These are phyloP conservation scores for Daedaleopsis sinensis DNA, from an alignment of 768 basidiomycete genomes.

Conservation along the genomic window DNA sequence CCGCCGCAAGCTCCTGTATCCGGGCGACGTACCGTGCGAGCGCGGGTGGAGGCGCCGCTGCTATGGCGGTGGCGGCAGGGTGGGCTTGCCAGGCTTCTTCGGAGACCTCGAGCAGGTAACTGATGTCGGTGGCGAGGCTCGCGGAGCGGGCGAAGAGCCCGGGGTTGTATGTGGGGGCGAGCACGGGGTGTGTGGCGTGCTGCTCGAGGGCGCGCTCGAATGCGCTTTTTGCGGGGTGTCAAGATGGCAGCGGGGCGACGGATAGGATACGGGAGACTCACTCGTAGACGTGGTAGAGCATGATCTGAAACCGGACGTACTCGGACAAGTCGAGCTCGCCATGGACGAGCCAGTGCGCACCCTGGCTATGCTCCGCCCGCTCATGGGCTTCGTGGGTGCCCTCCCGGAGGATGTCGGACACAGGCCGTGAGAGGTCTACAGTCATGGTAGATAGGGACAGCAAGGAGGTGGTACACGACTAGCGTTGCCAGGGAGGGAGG, in stretches of 20 bases:
- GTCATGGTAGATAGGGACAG: not conserved
- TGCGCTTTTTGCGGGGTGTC: constrained; percentile 38
- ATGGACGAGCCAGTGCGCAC: constrained; percentile 57
- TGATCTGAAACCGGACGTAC: constrained; percentile 72
- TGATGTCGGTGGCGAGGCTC: constrained; percentile 67
- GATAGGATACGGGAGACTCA: constrained; percentile 37
- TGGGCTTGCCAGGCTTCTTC: constrained; percentile 60
- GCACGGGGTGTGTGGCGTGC: constrained; percentile 61
- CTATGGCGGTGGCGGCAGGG: constrained; percentile 51
- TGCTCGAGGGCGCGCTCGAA: constrained; percentile 60
- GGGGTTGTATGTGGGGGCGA: constrained; percentile 75
- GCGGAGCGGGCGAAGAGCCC: constrained; percentile 63
- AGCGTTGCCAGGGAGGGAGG: constrained; percentile 1
- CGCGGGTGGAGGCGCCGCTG: constrained; percentile 47
- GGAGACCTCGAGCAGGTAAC: constrained; percentile 55
- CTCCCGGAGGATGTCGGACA: constrained; percentile 41
- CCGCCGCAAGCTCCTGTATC: constrained; percentile 49
- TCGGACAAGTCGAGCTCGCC: constrained; percentile 64
- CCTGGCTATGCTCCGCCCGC: constrained; percentile 56
- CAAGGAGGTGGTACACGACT: not conserved
- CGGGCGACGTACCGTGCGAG: constrained; percentile 57
- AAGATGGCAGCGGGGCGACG: not conserved
- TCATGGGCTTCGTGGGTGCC: constrained; percentile 57
- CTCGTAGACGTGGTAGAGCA: constrained; percentile 82
- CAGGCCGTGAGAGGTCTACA: constrained; percentile 32